Base-by-base conservation (phyloP, 345 rosid species). In the Erysimum cheiranthoides region DNA sequence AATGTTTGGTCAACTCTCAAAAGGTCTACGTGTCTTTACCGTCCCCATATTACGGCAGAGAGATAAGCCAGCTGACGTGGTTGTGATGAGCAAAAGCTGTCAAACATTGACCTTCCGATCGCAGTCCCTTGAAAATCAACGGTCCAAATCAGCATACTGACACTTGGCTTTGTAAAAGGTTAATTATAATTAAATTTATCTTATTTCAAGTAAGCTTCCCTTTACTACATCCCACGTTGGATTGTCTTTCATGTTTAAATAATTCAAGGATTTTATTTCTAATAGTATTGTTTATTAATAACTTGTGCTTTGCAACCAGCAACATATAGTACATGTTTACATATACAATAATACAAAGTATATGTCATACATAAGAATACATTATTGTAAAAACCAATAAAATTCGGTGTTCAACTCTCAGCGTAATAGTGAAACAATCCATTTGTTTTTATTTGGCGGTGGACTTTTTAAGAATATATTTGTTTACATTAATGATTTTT, bases 51-150 rank as follows among this genome's bases (percentile, higher is more conserved):
- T 14, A 5, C 74, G 31, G 46, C 50, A 2, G 9, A 28, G 18
- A 64, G 80, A 77, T 71, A 77, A 71, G 54, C 5, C 8, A 64
- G 47, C 67, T 71, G 61, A 77, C 72, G 76, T 77, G 80, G 80
- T 6, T 39, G 6, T 77, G 76, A 77, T 64, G n/a, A 36, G 54
- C 14, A 45, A 31, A 16, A 54, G 66, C 80, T 62, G 76, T 64
- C 67, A 17, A 73, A 64, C 60, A 56, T 62, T 70, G 75, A 76
- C 79, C 56, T 60, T 61, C 5, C 4, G 21, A 68, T 75, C 67
- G 46, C 51, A 13, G 61, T 30, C 46, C 56, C 13, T 31, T 50
- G 1, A 61, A 34, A 60, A 68, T 53, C 66, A 30, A 77, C 71
- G 34, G 60, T 49, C 14, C 45, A 42, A 59, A 70, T 54, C 13